Evolutionary conservation across 257 asterid species (phyloP).

Genomic region (Ophiorrhiza pumila): DNA sequence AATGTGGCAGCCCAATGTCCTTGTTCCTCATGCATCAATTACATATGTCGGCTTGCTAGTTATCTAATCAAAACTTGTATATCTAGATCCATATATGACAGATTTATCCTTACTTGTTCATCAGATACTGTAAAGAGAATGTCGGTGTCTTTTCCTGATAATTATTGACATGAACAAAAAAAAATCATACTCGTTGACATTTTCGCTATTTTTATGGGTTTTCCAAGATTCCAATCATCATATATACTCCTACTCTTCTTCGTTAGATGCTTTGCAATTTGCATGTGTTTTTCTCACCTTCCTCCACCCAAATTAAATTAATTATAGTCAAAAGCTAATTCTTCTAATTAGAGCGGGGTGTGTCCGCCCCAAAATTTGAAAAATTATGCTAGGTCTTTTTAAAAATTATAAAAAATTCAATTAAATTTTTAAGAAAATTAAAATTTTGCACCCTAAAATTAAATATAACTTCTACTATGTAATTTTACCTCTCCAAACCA

Average conservation of each 20-base stretch:
- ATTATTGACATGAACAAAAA: not conserved
- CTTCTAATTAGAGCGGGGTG: too few species aligned
- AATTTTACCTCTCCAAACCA: too few species aligned
- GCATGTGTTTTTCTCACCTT: too few species aligned
- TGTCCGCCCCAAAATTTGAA: too few species aligned
- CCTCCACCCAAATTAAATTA: too few species aligned
- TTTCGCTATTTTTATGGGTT: not conserved
- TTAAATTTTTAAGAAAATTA: too few species aligned
- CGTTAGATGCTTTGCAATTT: not conserved
- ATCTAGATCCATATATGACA: too few species aligned
- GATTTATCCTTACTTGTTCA: not conserved
- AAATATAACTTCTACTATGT: too few species aligned
- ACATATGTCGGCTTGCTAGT: conserved; percentile 12
- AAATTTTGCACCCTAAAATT: too few species aligned
- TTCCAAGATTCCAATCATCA: conserved; percentile 17
- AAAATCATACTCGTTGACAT: conserved; percentile 13
- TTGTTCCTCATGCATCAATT: not conserved
- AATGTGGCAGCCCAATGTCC: not conserved
- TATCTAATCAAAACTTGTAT: not conserved
- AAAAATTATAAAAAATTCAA: too few species aligned
- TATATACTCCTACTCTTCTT: conserved; percentile 1
- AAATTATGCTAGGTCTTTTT: too few species aligned
- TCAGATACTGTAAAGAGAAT: not conserved
- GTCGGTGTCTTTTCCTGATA: not conserved
- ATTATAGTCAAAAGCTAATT: too few species aligned